Conservation (phyloP, 768 basidiomycete species). For the Amanita jacksonii region DNA sequence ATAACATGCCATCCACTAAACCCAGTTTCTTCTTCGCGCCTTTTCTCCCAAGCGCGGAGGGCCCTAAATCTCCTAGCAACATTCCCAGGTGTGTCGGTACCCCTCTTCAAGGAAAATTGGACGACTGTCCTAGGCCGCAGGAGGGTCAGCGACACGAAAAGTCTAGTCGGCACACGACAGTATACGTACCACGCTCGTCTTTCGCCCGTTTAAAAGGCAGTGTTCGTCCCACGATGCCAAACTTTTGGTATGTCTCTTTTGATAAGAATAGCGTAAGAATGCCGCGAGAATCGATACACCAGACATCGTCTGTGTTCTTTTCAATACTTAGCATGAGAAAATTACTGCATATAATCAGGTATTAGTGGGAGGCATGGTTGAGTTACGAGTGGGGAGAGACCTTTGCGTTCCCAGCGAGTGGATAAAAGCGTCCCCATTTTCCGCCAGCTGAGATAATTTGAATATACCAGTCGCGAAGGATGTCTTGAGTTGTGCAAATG, state of each 20-base stretch:
- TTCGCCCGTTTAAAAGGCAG: constrained; percentile 42
- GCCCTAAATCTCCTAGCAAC: constrained; percentile 30
- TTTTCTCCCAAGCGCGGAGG: constrained; percentile 40
- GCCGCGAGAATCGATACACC: constrained; percentile 63
- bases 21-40: constrained; percentile 23
- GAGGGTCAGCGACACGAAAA: neutral
- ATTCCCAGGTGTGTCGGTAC: constrained; percentile 25
- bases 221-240: constrained; percentile 50
- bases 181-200: constrained; percentile 39
- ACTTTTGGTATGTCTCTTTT: constrained; percentile 48
- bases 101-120: constrained; percentile 31
- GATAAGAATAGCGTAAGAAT: constrained; percentile 46
- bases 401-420: constrained; percentile 17
- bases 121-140: constrained; percentile 29
- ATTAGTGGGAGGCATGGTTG: neutral
- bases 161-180: neutral
- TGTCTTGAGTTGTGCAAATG: constrained; percentile 20
- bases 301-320: constrained; percentile 39
- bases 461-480: constrained; percentile 1
- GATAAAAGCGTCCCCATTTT: constrained; percentile 24
- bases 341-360: constrained; percentile 17
- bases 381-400: constrained; percentile 11
- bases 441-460: constrained; percentile 9
- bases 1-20: constrained; percentile 36
- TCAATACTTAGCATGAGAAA: constrained; percentile 28